Conservation (phyloP, 2,329 filamentous ascomycete genomes). For the Beauveria caledonica region DNA sequence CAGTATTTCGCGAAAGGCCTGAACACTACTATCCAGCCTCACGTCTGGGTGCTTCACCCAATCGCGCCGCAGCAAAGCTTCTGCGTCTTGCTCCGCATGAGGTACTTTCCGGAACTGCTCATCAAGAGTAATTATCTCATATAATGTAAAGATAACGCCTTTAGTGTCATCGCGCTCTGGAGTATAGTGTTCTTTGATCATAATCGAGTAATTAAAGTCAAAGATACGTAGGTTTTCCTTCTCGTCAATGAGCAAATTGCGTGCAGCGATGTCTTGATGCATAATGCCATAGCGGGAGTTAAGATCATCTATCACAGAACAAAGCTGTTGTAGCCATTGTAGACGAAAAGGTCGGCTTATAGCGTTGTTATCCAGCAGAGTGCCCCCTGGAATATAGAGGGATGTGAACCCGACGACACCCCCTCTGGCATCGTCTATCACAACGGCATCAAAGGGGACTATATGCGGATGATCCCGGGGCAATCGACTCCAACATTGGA, state of each 20-base stretch:
- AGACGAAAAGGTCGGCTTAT: slow-evolving; percentile 25
- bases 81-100: slow-evolving; percentile 19
- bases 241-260: slow-evolving; percentile 30
- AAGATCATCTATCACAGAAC: slow-evolving; percentile 27
- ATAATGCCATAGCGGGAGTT: slow-evolving; percentile 29
- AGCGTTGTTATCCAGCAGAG: slow-evolving; percentile 19
- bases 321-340: slow-evolving; percentile 29
- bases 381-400: slow-evolving; percentile 24
- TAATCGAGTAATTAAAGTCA: slow-evolving; percentile 27
- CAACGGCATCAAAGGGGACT: slow-evolving; percentile 24
- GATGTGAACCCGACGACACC: slow-evolving; percentile 28
- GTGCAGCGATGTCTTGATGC: slow-evolving; percentile 32
- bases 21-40: slow-evolving; percentile 22
- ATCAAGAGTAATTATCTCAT: slow-evolving; percentile 30
- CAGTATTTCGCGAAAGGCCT: slow-evolving; percentile 12
- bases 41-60: slow-evolving; percentile 27
- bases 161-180: slow-evolving; percentile 25
- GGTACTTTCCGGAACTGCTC: slow-evolving; percentile 16
- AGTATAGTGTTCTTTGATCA: slow-evolving; percentile 17
- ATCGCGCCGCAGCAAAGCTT: slow-evolving; percentile 13
- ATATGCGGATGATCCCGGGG: slow-evolving; percentile 24
- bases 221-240: slow-evolving; percentile 27
- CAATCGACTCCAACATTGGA: slow-evolving; percentile 26
- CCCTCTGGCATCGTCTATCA: slow-evolving; percentile 25
- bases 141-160: slow-evolving; percentile 27